A percentile compares a stretch with the other conserved stretches of the same genome.
Evolutionary conservation across 2,329 filamentous ascomycete genomes (phyloP).

Genomic region (Ophiostoma ulmi): DNA sequence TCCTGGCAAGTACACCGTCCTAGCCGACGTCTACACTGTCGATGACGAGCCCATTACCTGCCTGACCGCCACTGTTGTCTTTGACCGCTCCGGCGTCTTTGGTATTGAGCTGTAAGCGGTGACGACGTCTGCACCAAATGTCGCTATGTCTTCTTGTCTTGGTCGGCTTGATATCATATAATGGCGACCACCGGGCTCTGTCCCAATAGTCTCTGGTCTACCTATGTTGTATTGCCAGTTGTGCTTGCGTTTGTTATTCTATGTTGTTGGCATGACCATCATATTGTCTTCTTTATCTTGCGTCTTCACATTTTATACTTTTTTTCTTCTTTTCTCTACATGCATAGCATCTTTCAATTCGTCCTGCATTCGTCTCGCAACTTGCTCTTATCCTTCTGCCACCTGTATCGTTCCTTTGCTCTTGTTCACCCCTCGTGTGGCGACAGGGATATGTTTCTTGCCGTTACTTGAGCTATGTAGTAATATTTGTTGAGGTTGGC

Average conservation of each 20-base stretch:
- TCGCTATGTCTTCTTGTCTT: neutral
- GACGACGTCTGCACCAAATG: neutral
- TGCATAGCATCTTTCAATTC: neutral
- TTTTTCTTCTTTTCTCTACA: conserved; percentile 10
- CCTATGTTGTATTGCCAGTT: neutral
- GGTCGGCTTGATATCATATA: neutral
- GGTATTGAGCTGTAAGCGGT: conserved; percentile 20
- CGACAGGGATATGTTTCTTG: neutral
- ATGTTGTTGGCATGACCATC: neutral
- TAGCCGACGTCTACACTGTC: conserved; percentile 74
- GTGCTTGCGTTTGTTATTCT: neutral
- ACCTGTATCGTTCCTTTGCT: neutral
- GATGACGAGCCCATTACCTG: conserved; percentile 77
- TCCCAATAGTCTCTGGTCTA: neutral
- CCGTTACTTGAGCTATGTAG: neutral
- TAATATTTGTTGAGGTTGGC: neutral
- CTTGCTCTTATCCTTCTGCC: conserved; percentile 5
- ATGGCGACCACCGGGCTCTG: neutral
- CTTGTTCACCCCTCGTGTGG: neutral
- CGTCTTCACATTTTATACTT: neutral
- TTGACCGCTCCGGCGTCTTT: conserved; percentile 40
- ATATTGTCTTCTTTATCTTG: neutral
- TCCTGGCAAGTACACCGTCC: conserved; percentile 82
- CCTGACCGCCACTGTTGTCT: conserved; percentile 67
- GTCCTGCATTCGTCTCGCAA: neutral